Percentiles rank a stretch among this genome's conserved stretches.
These are phyloP conservation scores for Phaffomyces antillensis DNA, from an alignment of 805 yeast species.

Conservation along the genomic window DNA sequence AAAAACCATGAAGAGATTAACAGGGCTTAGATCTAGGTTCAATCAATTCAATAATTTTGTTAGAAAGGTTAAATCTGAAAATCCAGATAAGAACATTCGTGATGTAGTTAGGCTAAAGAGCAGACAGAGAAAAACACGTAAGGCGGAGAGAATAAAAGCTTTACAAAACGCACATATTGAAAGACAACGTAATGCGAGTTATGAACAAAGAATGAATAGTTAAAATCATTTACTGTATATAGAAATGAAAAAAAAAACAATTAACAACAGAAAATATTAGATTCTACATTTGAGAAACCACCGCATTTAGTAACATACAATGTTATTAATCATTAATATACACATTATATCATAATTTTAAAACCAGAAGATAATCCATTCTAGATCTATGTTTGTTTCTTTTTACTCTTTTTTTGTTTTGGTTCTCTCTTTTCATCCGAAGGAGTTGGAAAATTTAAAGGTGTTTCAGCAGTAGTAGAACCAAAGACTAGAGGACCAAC, in stretches of 20 bases:
- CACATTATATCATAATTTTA: not conserved
- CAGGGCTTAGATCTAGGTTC: constrained; percentile 18
- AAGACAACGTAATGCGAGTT: no score
- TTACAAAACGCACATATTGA: no score
- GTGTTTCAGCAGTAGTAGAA: constrained; percentile 30
- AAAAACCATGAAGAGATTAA: constrained; percentile 24
- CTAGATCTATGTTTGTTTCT: not conserved
- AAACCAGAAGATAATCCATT: no score
- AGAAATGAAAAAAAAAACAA: no score
- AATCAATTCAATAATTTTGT: constrained; percentile 14
- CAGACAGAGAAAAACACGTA: no score
- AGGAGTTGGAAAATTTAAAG: constrained; percentile 15
- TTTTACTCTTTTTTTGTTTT: constrained; percentile 4
- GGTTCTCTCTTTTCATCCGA: constrained; percentile 7
- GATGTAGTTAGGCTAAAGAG: not conserved
- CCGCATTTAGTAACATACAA: no score
- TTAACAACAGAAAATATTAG: no score
- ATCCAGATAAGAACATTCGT: not conserved
- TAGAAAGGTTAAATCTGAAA: not conserved
- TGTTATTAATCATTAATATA: not conserved
- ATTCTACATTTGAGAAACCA: no score
- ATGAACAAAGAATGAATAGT: no score
- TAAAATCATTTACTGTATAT: no score
- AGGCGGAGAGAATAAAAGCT: no score
- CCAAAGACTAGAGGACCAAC: constrained; percentile 79